Conservation (phyloP, 805 yeast genomes). For the Candida chilensis region DNA sequence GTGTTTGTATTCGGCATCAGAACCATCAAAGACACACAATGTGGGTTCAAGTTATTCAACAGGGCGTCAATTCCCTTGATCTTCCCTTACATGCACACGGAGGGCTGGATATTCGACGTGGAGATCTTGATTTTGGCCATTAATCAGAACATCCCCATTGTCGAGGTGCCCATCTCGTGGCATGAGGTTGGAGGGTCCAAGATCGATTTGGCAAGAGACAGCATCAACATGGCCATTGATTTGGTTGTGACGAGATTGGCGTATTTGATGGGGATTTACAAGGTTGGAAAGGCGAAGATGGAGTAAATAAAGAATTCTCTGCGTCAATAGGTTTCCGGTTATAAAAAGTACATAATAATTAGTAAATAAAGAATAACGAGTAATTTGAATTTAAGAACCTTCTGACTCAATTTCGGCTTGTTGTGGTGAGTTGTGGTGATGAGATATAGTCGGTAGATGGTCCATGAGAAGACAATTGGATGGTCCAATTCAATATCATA, state of each 20-base stretch:
- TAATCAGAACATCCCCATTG: slow-evolving; percentile 54
- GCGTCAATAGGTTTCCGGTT: background rate
- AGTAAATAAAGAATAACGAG: too few relatives aligned
- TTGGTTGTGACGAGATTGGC: slow-evolving; percentile 86
- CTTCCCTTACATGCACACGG: slow-evolving; percentile 90
- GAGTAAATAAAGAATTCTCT: background rate
- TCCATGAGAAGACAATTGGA: too few relatives aligned
- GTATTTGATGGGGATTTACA: slow-evolving; percentile 76
- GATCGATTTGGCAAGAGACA: slow-evolving; percentile 84
- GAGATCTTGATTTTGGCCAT: slow-evolving; percentile 80
- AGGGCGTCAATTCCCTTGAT: slow-evolving; percentile 52
- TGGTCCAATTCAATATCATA: slow-evolving; percentile 62
- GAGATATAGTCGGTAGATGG: too few relatives aligned
- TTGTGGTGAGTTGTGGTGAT: too few relatives aligned
- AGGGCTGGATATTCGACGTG: slow-evolving; percentile 97
- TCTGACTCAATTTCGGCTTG: too few relatives aligned
- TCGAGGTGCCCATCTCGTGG: slow-evolving; percentile 88
- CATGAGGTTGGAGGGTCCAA: slow-evolving; percentile 95
- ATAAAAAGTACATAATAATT: background rate
- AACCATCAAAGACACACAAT: slow-evolving; percentile 85
- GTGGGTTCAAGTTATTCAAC: slow-evolving; percentile 93
- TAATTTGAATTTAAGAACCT: too few relatives aligned
- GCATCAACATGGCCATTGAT: slow-evolving; percentile 89
- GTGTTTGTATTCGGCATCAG: slow-evolving; percentile 87
- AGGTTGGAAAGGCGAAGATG: slow-evolving; percentile 8